Evolutionary conservation across 2,329 filamentous ascomycete genomes (phyloP), one percentile per base, ranked within the genome.

Genomic region (Intubia oerlemansii): DNA sequence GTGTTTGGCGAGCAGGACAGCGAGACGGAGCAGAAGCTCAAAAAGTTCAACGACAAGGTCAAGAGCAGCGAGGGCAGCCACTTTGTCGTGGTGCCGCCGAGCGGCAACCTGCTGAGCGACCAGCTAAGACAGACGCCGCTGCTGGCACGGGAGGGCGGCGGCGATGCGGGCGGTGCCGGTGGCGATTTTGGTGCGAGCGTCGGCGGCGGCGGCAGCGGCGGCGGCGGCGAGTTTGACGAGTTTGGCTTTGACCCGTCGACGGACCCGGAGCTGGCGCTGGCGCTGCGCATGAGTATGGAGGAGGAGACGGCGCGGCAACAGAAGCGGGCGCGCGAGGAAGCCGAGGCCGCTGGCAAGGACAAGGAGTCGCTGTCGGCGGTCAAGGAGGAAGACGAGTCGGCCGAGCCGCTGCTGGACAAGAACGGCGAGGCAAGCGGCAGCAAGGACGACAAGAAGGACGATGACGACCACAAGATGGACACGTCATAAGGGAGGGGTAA

Each of bases 241-340:
- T 90, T 90, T 47, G 81, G 79, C 38, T 80, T 92, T 39, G 88
- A 95, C 50, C 84, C 85, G 10, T 76, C 74, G 30, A 65, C 84
- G 44, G 88, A 98, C 46, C 88, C 88, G 4, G 88, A 98, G 51
- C 58, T 98, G 44, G 88, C 88, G 14, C 67, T 98, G 41, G 88
- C 88, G 29, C 59, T 98, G 47, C 73, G 88, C 38, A 92, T 98
- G 81, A 91, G 80, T 52, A 81, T 91, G 66, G 88, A 98, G 50
- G 88, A 98, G 49, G 88, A 98, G 54, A 90, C 90, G 57, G 84
- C 84, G 36, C 63, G 88, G 43, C 74, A 90, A 52, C 84, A 92
- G 50, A 81, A 81, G 54, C 70, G 76, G 44, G 79, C 75, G 41
- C 70, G 72, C 42, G 69, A 80, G 37, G 74, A 79, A 41, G 74